Evolutionary conservation across 495 filamentous ascomycete species (phyloP).

Genomic region (Hypoxylon trugodes): DNA sequence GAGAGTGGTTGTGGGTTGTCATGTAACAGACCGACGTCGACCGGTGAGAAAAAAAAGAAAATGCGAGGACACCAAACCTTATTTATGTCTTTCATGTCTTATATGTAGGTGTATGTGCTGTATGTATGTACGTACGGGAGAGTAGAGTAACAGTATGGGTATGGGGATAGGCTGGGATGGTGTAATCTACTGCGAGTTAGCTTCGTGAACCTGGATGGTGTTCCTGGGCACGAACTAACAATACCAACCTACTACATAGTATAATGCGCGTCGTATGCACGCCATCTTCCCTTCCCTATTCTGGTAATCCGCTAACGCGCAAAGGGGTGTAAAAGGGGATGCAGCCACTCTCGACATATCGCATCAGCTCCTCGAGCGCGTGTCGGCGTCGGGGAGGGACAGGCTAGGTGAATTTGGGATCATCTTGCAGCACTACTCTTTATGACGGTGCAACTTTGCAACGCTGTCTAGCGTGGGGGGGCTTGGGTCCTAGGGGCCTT

Average conservation of each 20-base stretch:
- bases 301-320: constrained; percentile 34
- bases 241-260: no score
- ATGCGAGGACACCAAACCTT: constrained; percentile 16
- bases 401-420: constrained; percentile 38
- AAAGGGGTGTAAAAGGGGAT: constrained; percentile 31
- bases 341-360: constrained; percentile 38
- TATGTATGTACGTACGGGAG: no score
- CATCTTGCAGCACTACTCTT: constrained; percentile 35
- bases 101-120: no score
- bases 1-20: constrained; percentile 18
- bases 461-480: constrained; percentile 38
- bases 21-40: constrained; percentile 22
- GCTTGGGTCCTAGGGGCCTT: not conserved
- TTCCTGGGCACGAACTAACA: constrained; percentile 33
- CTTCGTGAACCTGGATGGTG: constrained; percentile 25
- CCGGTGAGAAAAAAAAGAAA: constrained; percentile 12
- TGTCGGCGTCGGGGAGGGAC: constrained; percentile 23
- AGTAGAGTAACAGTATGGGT: no score
- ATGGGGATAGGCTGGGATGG: no score
- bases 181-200: constrained; percentile 12
- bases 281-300: constrained; percentile 28
- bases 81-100: constrained; percentile 32
- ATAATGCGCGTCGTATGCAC: constrained; percentile 29
- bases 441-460: constrained; percentile 38
- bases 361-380: constrained; percentile 33